Evolutionary conservation across 306 rosid species (phyloP), one percentile per base, ranked within the genome.

Genomic region (Arachis hypogaea): DNA sequence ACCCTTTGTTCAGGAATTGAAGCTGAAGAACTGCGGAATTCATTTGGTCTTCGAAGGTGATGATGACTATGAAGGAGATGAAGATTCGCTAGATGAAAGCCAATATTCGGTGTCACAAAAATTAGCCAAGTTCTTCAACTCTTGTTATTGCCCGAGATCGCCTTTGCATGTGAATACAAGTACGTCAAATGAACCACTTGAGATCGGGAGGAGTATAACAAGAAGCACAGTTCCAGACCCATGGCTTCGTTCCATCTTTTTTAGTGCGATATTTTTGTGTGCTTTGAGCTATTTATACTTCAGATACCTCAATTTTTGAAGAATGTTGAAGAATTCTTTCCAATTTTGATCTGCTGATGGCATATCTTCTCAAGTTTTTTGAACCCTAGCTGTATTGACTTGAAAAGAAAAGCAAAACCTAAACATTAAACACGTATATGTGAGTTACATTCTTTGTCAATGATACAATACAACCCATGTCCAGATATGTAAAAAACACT

Each of bases 41-140:
- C 30, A 16, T 59, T n/a, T 78, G 42, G 69, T 78, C 4, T 57
- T 66, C 59, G 72, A 78, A 56, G 68, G 77, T 5, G 73, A 78
- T 46, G 82, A 78, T 78, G 82, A 78, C 40, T 78, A 71, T 47
- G 73, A 64, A 0, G 82, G 77, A 55, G 77, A 71, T 6, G 82
- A 78, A 56, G 82, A 16, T 46, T 71, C 77, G 49, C 28, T 78
- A 6, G 72, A 63, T 1, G 74, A 71, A 63, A 11, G 62, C 12
- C 68, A 63, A 16, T 28, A 55, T 28, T 45, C 68, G 5, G 73
- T 78, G 42, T 78, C 82, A 71, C 68, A 78, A 36, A 78, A 73
- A 47, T 64, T 78, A 47, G 77, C 77, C 56, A 71, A 64, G 59
- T 78, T 78, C 67, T 78, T 63, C 44, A 71, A 78, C 52, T 7